phyloP scores from a whole-genome alignment of 2,329 filamentous ascomycete genomes.

The Cladosporium phlei region DNA sequence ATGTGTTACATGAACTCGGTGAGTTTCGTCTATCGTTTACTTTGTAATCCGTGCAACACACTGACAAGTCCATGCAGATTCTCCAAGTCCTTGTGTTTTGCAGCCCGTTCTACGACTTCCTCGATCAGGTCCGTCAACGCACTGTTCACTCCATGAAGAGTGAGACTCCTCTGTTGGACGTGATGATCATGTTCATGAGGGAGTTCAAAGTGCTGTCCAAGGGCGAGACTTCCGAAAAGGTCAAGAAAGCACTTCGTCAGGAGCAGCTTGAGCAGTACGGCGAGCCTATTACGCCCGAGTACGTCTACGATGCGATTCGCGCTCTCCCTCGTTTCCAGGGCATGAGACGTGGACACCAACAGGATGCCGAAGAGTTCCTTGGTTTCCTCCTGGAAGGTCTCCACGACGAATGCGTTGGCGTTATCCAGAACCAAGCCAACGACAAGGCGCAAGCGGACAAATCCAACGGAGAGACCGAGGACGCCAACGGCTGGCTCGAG shows the following conservation, averaged over 20 bases:
- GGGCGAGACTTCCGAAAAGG: conserved; percentile 66
- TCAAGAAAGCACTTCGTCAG: conserved; percentile 69
- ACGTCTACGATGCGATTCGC: conserved; percentile 89
- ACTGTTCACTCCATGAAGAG: conserved; percentile 90
- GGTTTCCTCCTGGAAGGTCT: conserved; percentile 88
- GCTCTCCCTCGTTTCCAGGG: conserved; percentile 81
- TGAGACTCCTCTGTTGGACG: conserved; percentile 87
- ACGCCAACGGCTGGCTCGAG: conserved; percentile 73
- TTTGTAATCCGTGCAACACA: background rate
- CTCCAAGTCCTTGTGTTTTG: conserved; percentile 94
- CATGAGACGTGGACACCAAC: conserved; percentile 93
- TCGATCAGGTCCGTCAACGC: conserved; percentile 79
- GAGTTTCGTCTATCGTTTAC: conserved; percentile 38
- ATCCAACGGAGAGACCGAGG: conserved; percentile 31
- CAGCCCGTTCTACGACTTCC: conserved; percentile 87
- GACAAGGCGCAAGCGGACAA: conserved; percentile 24
- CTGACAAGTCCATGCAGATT: conserved; percentile 52
- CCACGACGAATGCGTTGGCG: conserved; percentile 82
- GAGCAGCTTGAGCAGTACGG: conserved; percentile 86
- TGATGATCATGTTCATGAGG: conserved; percentile 94
- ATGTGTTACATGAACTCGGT: conserved; percentile 99
- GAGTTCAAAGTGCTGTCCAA: conserved; percentile 85
- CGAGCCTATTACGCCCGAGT: conserved; percentile 86
- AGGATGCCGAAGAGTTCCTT: conserved; percentile 95
- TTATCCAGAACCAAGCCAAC: conserved; percentile 51